Percentiles rank a stretch among this genome's conserved stretches.
phyloP scores from a whole-genome alignment of 257 asterid species.

The Eustoma russellianum region DNA sequence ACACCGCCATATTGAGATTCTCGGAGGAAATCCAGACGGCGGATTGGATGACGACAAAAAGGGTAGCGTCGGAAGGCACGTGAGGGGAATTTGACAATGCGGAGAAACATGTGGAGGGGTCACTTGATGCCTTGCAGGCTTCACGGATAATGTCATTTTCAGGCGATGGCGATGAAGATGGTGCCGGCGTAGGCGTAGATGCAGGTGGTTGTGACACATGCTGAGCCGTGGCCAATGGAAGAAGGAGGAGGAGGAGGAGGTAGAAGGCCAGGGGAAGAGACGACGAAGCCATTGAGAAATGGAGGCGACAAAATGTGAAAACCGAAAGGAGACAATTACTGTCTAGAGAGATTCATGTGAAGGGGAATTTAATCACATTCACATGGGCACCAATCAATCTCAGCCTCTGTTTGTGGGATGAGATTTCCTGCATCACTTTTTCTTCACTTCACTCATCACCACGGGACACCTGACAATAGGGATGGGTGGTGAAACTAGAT shows the following conservation, averaged over 20 bases:
- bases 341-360: too few relatives aligned
- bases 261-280: constrained; percentile 11
- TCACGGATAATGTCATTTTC: constrained; percentile 5
- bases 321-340: too few relatives aligned
- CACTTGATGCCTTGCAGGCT: constrained; percentile 54
- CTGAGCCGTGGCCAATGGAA: constrained; percentile 16
- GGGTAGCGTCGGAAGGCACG: constrained; percentile 21
- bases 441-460: too few relatives aligned
- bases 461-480: too few relatives aligned
- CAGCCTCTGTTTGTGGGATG: too few relatives aligned
- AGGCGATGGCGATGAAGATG: neutral
- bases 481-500: too few relatives aligned
- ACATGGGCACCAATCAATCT: too few relatives aligned
- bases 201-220: neutral
- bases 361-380: too few relatives aligned
- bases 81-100: constrained; percentile 19
- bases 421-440: too few relatives aligned
- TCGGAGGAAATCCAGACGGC: constrained; percentile 26
- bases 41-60: constrained; percentile 29
- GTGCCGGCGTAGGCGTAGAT: neutral
- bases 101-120: constrained; percentile 27
- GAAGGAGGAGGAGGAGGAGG: constrained; percentile 8
- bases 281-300: constrained; percentile 34
- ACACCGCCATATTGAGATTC: constrained; percentile 24
- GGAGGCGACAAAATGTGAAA: too few relatives aligned